A percentile compares a stretch with the other conserved stretches of the same genome.
phyloP scores from a whole-genome alignment of 257 asterid species.

The Scutellaria minor region DNA sequence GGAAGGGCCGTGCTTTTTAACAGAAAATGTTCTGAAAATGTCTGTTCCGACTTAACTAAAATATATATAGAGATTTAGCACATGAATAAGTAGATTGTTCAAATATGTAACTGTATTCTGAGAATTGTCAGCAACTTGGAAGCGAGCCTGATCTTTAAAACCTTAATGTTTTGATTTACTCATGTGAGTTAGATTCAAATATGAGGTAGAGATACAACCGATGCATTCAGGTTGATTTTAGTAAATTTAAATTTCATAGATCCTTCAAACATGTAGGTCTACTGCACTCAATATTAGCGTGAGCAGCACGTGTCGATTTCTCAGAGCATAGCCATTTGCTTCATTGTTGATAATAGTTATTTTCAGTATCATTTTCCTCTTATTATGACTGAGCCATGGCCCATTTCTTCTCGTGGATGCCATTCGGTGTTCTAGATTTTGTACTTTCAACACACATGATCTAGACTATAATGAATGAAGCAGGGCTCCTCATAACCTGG shows the following conservation, averaged over 20 bases:
- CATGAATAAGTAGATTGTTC: not conserved
- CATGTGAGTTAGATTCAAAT: not conserved
- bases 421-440: constrained; percentile 8
- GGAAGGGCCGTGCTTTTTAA: not conserved
- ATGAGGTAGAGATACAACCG: not conserved
- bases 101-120: not conserved
- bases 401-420: constrained; percentile 11
- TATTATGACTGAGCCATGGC: constrained; percentile 7
- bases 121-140: not conserved
- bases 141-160: not conserved
- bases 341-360: not conserved
- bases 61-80: not conserved
- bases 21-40: constrained; percentile 2
- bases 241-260: not conserved
- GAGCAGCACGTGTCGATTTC: not conserved
- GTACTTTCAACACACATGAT: not conserved
- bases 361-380: constrained; percentile 5
- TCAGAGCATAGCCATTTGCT: not conserved
- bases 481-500: not conserved
- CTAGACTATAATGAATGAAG: not conserved
- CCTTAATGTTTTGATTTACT: not conserved
- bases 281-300: not conserved
- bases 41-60: no score
- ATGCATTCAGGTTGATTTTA: not conserved
- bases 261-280: not conserved